phyloP scores from a whole-genome alignment of 805 yeast genomes.

The Candida peoriensis region DNA sequence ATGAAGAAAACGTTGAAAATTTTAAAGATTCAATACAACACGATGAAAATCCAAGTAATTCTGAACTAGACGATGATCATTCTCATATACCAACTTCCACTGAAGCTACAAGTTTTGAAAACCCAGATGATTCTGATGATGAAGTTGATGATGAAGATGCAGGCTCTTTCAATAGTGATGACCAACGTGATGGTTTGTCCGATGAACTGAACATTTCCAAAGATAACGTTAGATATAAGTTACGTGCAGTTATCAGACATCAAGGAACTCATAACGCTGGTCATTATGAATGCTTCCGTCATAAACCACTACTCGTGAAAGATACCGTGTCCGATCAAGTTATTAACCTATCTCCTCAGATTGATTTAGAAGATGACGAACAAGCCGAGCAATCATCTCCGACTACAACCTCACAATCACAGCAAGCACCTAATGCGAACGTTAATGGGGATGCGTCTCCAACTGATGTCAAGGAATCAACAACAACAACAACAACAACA shows the following conservation, averaged over 20 bases:
- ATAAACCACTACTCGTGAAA: conserved; percentile 54
- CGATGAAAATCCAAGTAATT: conserved; percentile 9
- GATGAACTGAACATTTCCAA: conserved; percentile 21
- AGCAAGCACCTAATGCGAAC: neutral
- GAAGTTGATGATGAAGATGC: conserved; percentile 12
- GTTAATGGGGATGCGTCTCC: neutral
- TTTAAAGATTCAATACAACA: conserved; percentile 5
- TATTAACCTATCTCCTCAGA: conserved; percentile 27
- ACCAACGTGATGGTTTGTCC: conserved; percentile 18
- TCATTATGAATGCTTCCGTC: conserved; percentile 84
- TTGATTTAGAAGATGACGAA: conserved; percentile 13
- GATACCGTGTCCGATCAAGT: conserved; percentile 22
- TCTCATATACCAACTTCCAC: conserved; percentile 1
- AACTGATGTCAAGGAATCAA: neutral
- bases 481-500: neutral
- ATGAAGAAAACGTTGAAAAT: conserved; percentile 7
- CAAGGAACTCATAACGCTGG: conserved; percentile 86
- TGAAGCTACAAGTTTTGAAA: conserved; percentile 11
- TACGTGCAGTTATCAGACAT: conserved; percentile 76
- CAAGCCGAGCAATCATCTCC: conserved; percentile 2
- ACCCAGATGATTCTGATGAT: conserved; percentile 17
- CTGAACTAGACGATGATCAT: conserved; percentile 15
- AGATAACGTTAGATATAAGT: conserved; percentile 42
- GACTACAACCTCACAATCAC: neutral
- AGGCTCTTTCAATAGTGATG: conserved; percentile 19